These are phyloP conservation scores for Penicillium griseofulvum DNA, from an alignment of 2,329 filamentous ascomycete genomes.

Conservation along the genomic window DNA sequence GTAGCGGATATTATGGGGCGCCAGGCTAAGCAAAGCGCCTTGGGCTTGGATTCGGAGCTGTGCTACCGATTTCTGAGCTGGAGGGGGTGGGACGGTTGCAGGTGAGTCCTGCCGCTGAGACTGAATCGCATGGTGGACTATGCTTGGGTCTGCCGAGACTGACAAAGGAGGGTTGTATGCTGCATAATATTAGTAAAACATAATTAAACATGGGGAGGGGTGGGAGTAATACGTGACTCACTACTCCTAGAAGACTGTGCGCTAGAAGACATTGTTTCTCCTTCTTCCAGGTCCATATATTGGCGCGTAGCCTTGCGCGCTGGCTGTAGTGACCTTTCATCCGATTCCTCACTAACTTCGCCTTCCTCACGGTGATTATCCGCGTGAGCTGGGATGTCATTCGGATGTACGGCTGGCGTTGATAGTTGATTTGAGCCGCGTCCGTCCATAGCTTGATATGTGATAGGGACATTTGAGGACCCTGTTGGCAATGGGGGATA, in stretches of 20 bases:
- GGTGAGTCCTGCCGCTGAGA: conserved; percentile 8
- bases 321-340: neutral
- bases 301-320: neutral
- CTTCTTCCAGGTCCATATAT: conserved; percentile 25
- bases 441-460: neutral
- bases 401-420: conserved; percentile 1
- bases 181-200: conserved; percentile 24
- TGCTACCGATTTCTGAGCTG: conserved; percentile 25
- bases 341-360: conserved; percentile 69
- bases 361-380: conserved; percentile 65
- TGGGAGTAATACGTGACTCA: conserved; percentile 30
- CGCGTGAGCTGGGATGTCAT: conserved; percentile 27
- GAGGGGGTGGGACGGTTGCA: neutral
- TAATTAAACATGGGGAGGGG: neutral
- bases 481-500: conserved; percentile 22
- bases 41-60: conserved; percentile 54
- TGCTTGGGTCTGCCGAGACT: conserved; percentile 20
- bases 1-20: conserved; percentile 66
- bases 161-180: conserved; percentile 37
- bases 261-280: conserved; percentile 23
- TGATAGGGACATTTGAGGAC: conserved; percentile 9
- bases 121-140: conserved; percentile 12
- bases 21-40: conserved; percentile 64
- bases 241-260: conserved; percentile 27
- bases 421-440: conserved; percentile 1